phyloP scores from a whole-genome alignment of 768 basidiomycete species.

The Lactarius hatsudake region DNA sequence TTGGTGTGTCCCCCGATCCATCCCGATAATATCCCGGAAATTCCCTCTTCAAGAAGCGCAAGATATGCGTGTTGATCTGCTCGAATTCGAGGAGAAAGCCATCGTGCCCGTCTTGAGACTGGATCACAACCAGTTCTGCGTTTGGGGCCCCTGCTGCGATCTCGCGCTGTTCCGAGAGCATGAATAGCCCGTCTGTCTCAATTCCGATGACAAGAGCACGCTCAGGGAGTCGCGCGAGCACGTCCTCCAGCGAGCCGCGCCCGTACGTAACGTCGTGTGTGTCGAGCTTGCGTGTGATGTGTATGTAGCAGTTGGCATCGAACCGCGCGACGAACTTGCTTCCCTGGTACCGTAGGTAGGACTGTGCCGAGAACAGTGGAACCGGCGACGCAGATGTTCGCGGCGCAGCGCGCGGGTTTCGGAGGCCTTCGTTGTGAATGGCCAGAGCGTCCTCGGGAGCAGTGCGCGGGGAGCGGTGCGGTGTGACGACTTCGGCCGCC shows the following conservation, averaged over 20 bases:
- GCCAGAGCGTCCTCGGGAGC: slow-evolving; percentile 55
- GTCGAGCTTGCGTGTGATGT: slow-evolving; percentile 90
- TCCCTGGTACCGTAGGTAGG: slow-evolving; percentile 96
- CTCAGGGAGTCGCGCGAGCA: slow-evolving; percentile 69
- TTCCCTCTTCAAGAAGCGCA: slow-evolving; percentile 66
- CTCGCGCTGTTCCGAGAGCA: slow-evolving; percentile 81
- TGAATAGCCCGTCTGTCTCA: slow-evolving; percentile 93
- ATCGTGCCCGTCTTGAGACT: slow-evolving; percentile 89
- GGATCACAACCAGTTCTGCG: slow-evolving; percentile 78
- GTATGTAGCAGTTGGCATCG: slow-evolving; percentile 97
- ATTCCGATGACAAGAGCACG: slow-evolving; percentile 85
- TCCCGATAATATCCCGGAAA: slow-evolving; percentile 65
- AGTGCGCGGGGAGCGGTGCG: slow-evolving; percentile 44
- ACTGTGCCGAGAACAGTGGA: slow-evolving; percentile 87
- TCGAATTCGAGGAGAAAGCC: slow-evolving; percentile 97
- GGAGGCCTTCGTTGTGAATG: slow-evolving; percentile 86
- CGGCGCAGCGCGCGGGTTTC: slow-evolving; percentile 40
- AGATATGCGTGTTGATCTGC: slow-evolving; percentile 78
- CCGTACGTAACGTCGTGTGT: slow-evolving; percentile 86
- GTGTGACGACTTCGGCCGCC: slow-evolving; percentile 38
- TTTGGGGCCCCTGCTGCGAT: slow-evolving; percentile 77
- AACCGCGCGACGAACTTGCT: slow-evolving; percentile 95
- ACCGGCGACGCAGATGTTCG: slow-evolving; percentile 30
- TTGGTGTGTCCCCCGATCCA: slow-evolving; percentile 37
- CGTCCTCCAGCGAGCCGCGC: slow-evolving; percentile 51